Evolutionary conservation across 768 basidiomycete genomes (phyloP).

Genomic region (Tricholoma sp.): DNA sequence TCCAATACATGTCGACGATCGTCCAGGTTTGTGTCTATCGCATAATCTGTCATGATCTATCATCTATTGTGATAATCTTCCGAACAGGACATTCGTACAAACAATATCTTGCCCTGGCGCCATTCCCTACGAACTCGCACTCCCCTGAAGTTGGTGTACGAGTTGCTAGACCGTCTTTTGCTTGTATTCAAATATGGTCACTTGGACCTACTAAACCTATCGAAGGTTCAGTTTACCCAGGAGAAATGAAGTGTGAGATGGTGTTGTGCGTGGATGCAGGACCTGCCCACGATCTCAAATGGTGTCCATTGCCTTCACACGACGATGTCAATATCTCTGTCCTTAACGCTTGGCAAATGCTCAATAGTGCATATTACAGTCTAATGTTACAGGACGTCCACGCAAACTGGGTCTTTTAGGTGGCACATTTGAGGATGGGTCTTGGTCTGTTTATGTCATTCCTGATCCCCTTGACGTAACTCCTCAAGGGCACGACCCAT

Average conservation of each 20-base stretch:
- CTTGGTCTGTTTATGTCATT: constrained; percentile 70
- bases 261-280: constrained; percentile 83
- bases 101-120: constrained; percentile 84
- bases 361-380: constrained; percentile 4
- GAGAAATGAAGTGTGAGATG: constrained; percentile 72
- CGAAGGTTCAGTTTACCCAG: constrained; percentile 19
- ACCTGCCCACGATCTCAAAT: constrained; percentile 75
- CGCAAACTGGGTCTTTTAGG: constrained; percentile 80
- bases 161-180: constrained; percentile 45
- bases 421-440: constrained; percentile 85
- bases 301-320: constrained; percentile 89
- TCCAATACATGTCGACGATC: constrained; percentile 62
- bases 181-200: constrained; percentile 89
- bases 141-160: constrained; percentile 64
- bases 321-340: constrained; percentile 34
- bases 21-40: constrained; percentile 27
- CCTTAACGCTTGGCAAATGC: background rate
- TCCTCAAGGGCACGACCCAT: constrained; percentile 18
- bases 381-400: constrained; percentile 12
- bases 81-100: constrained; percentile 45
- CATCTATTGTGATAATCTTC: background rate
- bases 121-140: constrained; percentile 61
- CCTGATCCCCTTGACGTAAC: constrained; percentile 67
- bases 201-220: constrained; percentile 20
- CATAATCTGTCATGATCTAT: background rate